phyloP scores from a whole-genome alignment of 2,329 filamentous ascomycete species.

The Pezicula radicicola region DNA sequence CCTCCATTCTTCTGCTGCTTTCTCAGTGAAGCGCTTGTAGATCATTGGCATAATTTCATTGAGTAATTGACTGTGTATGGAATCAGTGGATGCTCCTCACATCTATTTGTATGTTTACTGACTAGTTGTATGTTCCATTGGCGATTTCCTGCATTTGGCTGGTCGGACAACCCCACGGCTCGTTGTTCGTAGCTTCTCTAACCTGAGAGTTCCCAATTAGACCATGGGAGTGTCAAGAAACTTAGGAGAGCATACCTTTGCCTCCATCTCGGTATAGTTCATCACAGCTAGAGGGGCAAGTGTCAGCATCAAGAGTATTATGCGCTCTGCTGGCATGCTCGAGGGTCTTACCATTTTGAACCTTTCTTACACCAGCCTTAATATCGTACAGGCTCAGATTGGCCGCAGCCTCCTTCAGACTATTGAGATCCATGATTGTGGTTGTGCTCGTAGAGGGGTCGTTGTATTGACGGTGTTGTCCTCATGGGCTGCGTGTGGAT shows the following conservation, averaged over 20 bases:
- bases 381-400: constrained; percentile 72
- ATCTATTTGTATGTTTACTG: constrained; percentile 35
- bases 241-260: constrained; percentile 43
- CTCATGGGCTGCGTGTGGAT: no score
- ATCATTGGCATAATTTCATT: constrained; percentile 99
- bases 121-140: constrained; percentile 98
- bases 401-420: constrained; percentile 67
- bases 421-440: constrained; percentile 61
- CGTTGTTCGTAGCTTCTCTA: constrained; percentile 97
- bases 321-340: constrained; percentile 11
- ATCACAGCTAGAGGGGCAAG: constrained; percentile 56
- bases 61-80: constrained; percentile 72
- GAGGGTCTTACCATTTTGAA: constrained; percentile 65
- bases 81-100: constrained; percentile 13
- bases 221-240: neutral
- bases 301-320: constrained; percentile 22
- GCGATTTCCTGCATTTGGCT: constrained; percentile 89
- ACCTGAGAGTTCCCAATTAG: constrained; percentile 52
- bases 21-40: constrained; percentile 98
- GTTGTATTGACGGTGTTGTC: no score
- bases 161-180: constrained; percentile 89
- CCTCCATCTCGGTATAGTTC: constrained; percentile 77
- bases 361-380: constrained; percentile 72
- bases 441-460: constrained; percentile 8
- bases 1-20: constrained; percentile 96